A percentile compares a stretch with the other conserved stretches of the same genome.
Evolutionary conservation across 1,284 basidiomycete genomes (phyloP).

Genomic region (Acaromyces ingoldii): DNA sequence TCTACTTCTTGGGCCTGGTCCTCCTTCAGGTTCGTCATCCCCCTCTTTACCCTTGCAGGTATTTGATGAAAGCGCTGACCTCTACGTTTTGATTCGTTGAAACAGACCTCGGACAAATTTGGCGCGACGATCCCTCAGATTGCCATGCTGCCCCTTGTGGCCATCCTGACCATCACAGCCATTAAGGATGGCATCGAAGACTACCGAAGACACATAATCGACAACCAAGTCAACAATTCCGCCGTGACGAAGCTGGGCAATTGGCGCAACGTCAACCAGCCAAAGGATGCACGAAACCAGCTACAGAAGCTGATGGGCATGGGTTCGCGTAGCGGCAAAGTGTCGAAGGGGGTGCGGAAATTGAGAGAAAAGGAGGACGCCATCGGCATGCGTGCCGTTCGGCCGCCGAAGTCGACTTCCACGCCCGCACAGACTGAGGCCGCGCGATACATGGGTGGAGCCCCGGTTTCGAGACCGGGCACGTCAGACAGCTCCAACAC

Average conservation of each 20-base stretch:
- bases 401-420: background rate
- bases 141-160: slow-evolving; percentile 77
- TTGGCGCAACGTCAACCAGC: slow-evolving; percentile 86
- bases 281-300: slow-evolving; percentile 69
- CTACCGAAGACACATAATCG: slow-evolving; percentile 75
- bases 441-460: background rate
- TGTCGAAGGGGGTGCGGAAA: slow-evolving; percentile 78
- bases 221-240: slow-evolving; percentile 87
- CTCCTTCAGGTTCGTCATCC: no score
- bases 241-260: slow-evolving; percentile 77
- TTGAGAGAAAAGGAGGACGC: slow-evolving; percentile 74
- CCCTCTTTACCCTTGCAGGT: no score
- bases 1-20: slow-evolving; percentile 82
- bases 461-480: background rate
- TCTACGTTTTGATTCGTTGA: no score
- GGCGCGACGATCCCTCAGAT: slow-evolving; percentile 79
- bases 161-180: slow-evolving; percentile 81
- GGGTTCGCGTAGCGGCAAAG: slow-evolving; percentile 50
- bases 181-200: slow-evolving; percentile 95
- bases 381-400: slow-evolving; percentile 31
- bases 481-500: slow-evolving; percentile 24
- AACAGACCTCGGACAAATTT: slow-evolving; percentile 61
- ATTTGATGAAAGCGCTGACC: no score
- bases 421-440: background rate
- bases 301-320: slow-evolving; percentile 71